These are phyloP conservation scores for Xylona heveae DNA, from an alignment of 495 filamentous ascomycete genomes.

Conservation along the genomic window DNA sequence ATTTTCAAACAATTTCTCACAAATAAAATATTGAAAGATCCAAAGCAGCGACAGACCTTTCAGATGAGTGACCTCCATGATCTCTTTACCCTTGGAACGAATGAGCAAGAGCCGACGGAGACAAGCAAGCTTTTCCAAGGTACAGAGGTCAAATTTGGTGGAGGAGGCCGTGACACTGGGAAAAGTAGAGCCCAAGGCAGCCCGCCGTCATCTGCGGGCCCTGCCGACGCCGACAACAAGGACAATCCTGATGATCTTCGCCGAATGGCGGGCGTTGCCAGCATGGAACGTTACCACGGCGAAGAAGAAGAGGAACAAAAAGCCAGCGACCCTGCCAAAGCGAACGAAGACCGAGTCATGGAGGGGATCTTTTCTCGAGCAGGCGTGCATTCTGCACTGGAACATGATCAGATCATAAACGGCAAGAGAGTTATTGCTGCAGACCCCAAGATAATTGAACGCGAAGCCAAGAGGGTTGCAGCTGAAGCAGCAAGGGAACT, in stretches of 20 bases:
- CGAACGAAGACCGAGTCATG: conserved; percentile 52
- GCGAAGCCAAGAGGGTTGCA: conserved; percentile 65
- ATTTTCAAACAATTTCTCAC: conserved; percentile 93
- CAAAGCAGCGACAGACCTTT: conserved; percentile 73
- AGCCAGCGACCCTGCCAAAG: too few species aligned
- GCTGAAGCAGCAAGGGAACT: conserved; percentile 54
- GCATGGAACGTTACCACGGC: conserved; percentile 30
- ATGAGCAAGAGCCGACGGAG: conserved; percentile 50
- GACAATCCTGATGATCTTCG: conserved; percentile 21
- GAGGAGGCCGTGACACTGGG: conserved; percentile 17
- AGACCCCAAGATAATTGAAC: conserved; percentile 51
- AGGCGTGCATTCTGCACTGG: conserved; percentile 63
- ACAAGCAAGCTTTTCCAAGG: conserved; percentile 70
- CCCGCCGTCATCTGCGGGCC: too few species aligned
- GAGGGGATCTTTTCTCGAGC: conserved; percentile 69
- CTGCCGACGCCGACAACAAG: conserved; percentile 11
- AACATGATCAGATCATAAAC: conserved; percentile 76
- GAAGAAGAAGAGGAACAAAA: conserved; percentile 19
- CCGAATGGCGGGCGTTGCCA: conserved; percentile 32
- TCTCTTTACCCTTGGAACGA: conserved; percentile 59
- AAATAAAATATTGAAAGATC: conserved; percentile 84
- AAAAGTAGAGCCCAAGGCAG: not conserved
- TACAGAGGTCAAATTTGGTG: conserved; percentile 45
- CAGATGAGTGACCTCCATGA: conserved; percentile 74
- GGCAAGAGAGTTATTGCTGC: conserved; percentile 39